Percentiles rank a stretch among this genome's conserved stretches.
These are phyloP conservation scores for Hypoxylon lenormandii DNA, from an alignment of 495 filamentous ascomycete genomes.

Conservation along the genomic window DNA sequence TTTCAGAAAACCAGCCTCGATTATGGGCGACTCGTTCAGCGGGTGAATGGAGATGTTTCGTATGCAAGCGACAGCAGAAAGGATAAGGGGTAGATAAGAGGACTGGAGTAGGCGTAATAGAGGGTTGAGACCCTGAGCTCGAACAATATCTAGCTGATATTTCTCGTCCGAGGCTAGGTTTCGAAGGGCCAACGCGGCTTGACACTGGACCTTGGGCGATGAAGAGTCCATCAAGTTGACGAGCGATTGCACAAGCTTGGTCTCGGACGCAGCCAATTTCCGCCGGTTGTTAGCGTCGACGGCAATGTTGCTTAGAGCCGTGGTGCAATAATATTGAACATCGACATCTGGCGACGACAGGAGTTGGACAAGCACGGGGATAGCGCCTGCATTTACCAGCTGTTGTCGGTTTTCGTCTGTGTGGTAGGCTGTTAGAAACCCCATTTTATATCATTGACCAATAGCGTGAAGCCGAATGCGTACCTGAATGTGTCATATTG, in stretches of 20 bases:
- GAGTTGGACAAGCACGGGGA: conserved; percentile 93
- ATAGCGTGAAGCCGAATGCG: conserved; percentile 34
- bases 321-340: conserved; percentile 99
- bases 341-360: conserved; percentile 92
- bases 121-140: conserved; percentile 82
- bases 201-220: conserved; percentile 97
- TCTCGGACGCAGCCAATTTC: conserved; percentile 87
- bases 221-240: conserved; percentile 97
- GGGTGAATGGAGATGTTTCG: conserved; percentile 99
- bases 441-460: neutral
- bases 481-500: conserved; percentile 99
- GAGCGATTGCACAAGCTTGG: conserved; percentile 87
- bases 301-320: conserved; percentile 96
- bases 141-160: conserved; percentile 97
- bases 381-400: conserved; percentile 93
- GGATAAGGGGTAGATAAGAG: conserved; percentile 91
- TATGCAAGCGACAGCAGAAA: conserved; percentile 97
- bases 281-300: conserved; percentile 92
- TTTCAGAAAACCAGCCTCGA: conserved; percentile 94
- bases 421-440: conserved; percentile 44
- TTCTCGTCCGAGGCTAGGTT: conserved; percentile 98
- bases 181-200: conserved; percentile 91
- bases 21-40: conserved; percentile 98
- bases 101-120: conserved; percentile 91
- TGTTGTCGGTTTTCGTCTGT: conserved; percentile 96